Evolutionary conservation across 345 rosid species (phyloP), one percentile per base, ranked within the genome.

Genomic region (Hypericum androsaemum): DNA sequence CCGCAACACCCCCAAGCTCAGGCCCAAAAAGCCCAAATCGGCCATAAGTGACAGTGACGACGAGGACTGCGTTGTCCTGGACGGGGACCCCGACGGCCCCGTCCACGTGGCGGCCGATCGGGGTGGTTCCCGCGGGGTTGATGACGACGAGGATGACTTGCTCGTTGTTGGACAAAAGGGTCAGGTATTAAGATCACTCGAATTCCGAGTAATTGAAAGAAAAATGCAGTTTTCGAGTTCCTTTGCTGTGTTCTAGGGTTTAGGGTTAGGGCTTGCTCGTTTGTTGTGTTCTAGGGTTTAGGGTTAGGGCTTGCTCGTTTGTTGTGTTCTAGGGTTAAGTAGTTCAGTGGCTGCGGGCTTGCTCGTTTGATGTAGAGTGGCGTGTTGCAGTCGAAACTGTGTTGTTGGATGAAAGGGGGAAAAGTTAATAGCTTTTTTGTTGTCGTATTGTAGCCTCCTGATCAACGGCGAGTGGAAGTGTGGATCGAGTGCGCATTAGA

Each of bases 1-100:
- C 2, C 61, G 61, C 44, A 56, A 12, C 12, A 62, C 62, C 5
- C 59, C 72, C 58, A 79, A 67, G 38, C 62, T 55, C 2, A 69
- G 47, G 65, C 42, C 62, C 10, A 74, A 61, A 59, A 22, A 22
- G 32, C 32, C 32, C 32, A 22, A 71, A 45, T 43, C 38, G 35
- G 32, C 32, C 32, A 22, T 22, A 22, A 22, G 32, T 22, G 4
- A 10, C 15, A 67, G 52, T 2, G 76, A 61, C 13, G 83, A 82
- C 35, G 81, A 75, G 35, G 89, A 83, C 61, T 83, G 81, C 53
- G 71, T 83, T 10, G 44, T 83, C 51, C 66, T 83, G 59, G 83
- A 80, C 6, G 69, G 74, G 6, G 81, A 83, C 66, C 89, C 89
- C 5, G 81, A 83, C 36, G 75, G 73, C 52, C n/a, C 62, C 4